Conservation (phyloP, 306 rosid species). For the Rosa rugosa region DNA sequence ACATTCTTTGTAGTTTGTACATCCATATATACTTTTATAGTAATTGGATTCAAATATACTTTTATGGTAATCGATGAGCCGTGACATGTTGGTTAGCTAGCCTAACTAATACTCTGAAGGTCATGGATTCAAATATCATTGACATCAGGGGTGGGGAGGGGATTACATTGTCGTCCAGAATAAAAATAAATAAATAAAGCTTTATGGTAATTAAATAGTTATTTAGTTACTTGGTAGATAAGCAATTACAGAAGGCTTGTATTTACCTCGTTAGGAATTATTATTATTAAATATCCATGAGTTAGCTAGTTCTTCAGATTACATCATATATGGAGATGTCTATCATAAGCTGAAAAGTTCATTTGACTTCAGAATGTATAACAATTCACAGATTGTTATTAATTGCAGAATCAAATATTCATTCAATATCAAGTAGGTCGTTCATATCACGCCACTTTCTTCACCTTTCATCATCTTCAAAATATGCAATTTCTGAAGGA, state of each 20-base stretch:
- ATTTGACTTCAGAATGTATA: not conserved
- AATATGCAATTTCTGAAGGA: constrained; percentile 19
- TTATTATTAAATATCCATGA: not conserved
- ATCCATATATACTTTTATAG: not conserved
- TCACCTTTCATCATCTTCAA: constrained; percentile 26
- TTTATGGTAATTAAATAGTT: not conserved
- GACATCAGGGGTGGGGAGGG: too few species aligned
- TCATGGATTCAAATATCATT: too few species aligned
- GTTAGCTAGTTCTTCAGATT: not conserved
- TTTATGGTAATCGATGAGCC: too few species aligned
- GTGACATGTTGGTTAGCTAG: too few species aligned
- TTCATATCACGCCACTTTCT: constrained; percentile 42
- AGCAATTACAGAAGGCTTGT: not conserved
- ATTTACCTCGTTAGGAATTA: not conserved
- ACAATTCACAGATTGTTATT: not conserved
- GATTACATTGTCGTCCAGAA: too few species aligned
- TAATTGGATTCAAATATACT: too few species aligned
- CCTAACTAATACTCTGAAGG: too few species aligned
- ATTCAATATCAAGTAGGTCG: not conserved
- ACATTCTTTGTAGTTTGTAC: not conserved
- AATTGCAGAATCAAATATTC: not conserved
- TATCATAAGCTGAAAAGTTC: not conserved
- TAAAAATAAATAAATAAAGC: too few species aligned
- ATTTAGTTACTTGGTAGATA: not conserved
- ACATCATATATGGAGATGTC: not conserved